Percentiles rank a stretch among this genome's conserved stretches.
Conservation (phyloP, 2,329 filamentous ascomycete species). For the Dactylonectria estremocensis region DNA sequence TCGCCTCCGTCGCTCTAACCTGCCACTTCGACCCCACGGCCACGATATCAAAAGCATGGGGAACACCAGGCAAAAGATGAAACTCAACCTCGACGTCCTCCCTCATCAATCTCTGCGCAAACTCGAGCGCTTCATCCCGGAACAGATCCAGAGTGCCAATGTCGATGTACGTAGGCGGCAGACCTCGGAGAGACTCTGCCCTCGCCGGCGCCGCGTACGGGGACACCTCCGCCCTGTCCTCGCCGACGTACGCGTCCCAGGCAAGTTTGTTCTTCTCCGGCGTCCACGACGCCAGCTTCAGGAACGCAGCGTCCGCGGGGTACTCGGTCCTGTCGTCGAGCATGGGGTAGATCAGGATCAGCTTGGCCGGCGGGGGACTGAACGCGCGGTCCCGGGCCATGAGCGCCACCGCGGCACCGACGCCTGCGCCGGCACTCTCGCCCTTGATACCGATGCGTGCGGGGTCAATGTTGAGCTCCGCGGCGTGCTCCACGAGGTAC, state of each 20-base stretch:
- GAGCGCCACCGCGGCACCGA: slow-evolving; percentile 34
- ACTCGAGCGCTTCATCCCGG: slow-evolving; percentile 37
- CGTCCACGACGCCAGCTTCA: slow-evolving; percentile 34
- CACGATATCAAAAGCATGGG: slow-evolving; percentile 41
- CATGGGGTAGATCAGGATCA: slow-evolving; percentile 40
- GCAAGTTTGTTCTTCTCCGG: slow-evolving; percentile 22
- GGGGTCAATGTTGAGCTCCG: slow-evolving; percentile 36
- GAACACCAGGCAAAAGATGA: slow-evolving; percentile 42
- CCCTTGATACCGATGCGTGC: slow-evolving; percentile 38
- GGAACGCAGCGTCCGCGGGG: slow-evolving; percentile 17
- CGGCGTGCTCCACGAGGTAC: slow-evolving; percentile 34
- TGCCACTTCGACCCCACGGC: slow-evolving; percentile 37
- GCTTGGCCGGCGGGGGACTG: slow-evolving; percentile 32
- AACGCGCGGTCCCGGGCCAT: slow-evolving; percentile 38
- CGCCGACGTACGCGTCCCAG: slow-evolving; percentile 42
- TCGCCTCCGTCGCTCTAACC: slow-evolving; percentile 24
- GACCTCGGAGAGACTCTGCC: slow-evolving; percentile 25
- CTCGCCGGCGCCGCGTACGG: slow-evolving; percentile 41
- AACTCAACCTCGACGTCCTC: slow-evolving; percentile 44
- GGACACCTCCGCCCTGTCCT: slow-evolving; percentile 36
- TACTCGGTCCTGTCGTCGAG: slow-evolving; percentile 37
- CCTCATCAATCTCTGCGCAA: slow-evolving; percentile 37
- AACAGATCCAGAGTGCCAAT: slow-evolving; percentile 42
- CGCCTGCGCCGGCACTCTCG: slow-evolving; percentile 36
- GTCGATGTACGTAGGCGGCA: slow-evolving; percentile 39